Conservation (phyloP, 495 filamentous ascomycete species). For the Xylaria scruposa region DNA sequence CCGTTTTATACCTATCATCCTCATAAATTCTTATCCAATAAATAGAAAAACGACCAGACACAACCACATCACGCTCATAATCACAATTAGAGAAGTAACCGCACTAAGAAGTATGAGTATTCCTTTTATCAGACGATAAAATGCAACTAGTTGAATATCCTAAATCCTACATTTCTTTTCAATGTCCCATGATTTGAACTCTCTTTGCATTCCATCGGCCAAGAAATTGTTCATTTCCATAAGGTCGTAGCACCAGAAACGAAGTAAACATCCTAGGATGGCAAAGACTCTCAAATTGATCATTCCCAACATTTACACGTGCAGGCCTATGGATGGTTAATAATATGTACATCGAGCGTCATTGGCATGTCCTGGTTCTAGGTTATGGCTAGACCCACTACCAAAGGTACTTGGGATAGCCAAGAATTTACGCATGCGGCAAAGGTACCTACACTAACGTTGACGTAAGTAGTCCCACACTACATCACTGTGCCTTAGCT, state of each 20-base stretch:
- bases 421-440: not conserved
- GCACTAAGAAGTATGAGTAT: not conserved
- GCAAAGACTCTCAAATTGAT: not conserved
- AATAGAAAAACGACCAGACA: not conserved
- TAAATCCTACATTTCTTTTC: not conserved
- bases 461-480: slow-evolving; percentile 1
- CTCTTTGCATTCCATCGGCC: no score
- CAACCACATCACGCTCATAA: no score
- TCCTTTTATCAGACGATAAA: not conserved
- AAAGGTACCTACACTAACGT: not conserved
- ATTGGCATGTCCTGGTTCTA: not conserved
- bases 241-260: not conserved
- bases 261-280: not conserved
- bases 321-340: not conserved
- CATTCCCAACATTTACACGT: not conserved
- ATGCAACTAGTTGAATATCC: not conserved
- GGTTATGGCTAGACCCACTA: not conserved
- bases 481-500: slow-evolving; percentile 5
- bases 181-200: no score
- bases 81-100: no score
- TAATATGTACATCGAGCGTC: not conserved
- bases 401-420: no score
- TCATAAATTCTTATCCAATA: not conserved
- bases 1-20: not conserved
- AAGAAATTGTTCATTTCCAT: no score